These are phyloP conservation scores for Plenodomus biglobosus DNA, from an alignment of 2,329 filamentous ascomycete species.

Conservation along the genomic window DNA sequence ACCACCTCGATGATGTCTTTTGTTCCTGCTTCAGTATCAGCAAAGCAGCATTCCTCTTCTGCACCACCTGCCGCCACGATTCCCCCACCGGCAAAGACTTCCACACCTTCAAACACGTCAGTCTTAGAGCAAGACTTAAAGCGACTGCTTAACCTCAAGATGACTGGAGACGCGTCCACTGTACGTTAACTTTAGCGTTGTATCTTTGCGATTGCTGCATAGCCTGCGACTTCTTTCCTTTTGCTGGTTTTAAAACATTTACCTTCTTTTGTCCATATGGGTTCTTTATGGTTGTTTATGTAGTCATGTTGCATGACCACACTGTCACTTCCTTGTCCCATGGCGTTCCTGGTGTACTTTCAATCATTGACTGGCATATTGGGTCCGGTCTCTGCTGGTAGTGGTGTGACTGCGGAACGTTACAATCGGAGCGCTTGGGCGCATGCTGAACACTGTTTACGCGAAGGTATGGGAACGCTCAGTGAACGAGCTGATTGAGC, in stretches of 20 bases:
- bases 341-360: slow-evolving; percentile 22
- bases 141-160: slow-evolving; percentile 39
- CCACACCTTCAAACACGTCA: slow-evolving; percentile 22
- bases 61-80: slow-evolving; percentile 16
- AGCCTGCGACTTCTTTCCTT: slow-evolving; percentile 22
- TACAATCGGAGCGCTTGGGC: slow-evolving; percentile 1
- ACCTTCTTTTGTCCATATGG: slow-evolving; percentile 29
- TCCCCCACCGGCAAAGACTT: slow-evolving; percentile 17
- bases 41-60: slow-evolving; percentile 33
- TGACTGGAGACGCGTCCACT: slow-evolving; percentile 22
- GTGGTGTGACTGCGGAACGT: slow-evolving; percentile 10
- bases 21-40: slow-evolving; percentile 41
- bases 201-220: slow-evolving; percentile 28
- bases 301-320: slow-evolving; percentile 22
- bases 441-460: slow-evolving; percentile 18
- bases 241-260: slow-evolving; percentile 14
- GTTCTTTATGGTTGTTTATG: slow-evolving; percentile 15
- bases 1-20: slow-evolving; percentile 37
- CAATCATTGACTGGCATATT: slow-evolving; percentile 9
- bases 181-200: slow-evolving; percentile 24
- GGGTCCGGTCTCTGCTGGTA: slow-evolving; percentile 5
- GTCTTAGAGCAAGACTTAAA: slow-evolving; percentile 42
- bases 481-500: slow-evolving; percentile 6
- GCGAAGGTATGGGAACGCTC: not conserved
- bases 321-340: slow-evolving; percentile 17